Base-by-base conservation (phyloP, 768 basidiomycete genomes). In the Tephrocybe sp. region DNA sequence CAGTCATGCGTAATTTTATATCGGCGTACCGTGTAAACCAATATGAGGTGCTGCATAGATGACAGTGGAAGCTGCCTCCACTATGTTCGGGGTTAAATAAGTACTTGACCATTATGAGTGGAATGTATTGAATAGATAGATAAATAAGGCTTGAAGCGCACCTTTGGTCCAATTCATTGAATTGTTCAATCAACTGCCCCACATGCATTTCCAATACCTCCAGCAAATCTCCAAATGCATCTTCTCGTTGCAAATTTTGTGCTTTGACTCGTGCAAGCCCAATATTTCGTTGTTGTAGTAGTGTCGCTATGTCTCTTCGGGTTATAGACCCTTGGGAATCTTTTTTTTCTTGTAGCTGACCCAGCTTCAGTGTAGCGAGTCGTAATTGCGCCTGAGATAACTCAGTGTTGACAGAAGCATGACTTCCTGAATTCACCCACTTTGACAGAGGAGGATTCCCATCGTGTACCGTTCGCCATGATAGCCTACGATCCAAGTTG, bases 261-360 rank as follows among this genome's bases (percentile, higher is more conserved):
- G 84, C 84, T 68, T 88, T 89, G n/a, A 78, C 75, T 40, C 87
- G 79, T 11, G 88, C 88, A 24, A 86, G 65, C 13, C 69, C 71
- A 45, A 85, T 67, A 46, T 85, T 79, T 31, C 77, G 76, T 54
- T 84, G 79, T 43, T 78, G 75, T 34, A 91, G 70, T 15, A 84
- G 65, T 11, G 77, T 82, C 4, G 85, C 80, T 50, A 91, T 83
- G 62, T 89, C 86, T 54, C 74, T 75, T 56, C 84, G 75, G 16
- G 77, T 79, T 37, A 87, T 79, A 29, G 74, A 75, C 2, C 74
- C 76, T 59, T 82, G 74, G 4, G 85, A 79, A 55, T 88, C 84
- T 50, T 83, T 79, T 64, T 79, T 80, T 53, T 83, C 80, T 60
- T 87, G 85, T 15, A 87, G 62, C 56, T 89, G 86, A 16, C 82